Conservation (phyloP, 768 basidiomycete species). For the Xerocomellus chrysenteron region DNA sequence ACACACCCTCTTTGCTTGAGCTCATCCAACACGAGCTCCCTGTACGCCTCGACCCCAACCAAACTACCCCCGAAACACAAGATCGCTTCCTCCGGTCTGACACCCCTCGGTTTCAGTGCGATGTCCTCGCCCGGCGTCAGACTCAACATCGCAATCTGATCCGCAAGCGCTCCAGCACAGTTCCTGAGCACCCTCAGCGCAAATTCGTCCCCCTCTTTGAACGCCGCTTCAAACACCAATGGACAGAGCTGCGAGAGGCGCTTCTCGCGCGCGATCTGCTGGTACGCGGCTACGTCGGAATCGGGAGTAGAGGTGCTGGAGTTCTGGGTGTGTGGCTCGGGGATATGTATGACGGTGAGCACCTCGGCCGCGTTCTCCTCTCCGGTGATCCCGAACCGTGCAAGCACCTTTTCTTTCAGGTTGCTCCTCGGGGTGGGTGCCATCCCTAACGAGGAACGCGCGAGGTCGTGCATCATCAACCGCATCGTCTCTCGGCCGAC, state of each 20-base stretch:
- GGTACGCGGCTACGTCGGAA: conserved; percentile 22
- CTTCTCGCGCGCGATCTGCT: conserved; percentile 56
- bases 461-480: conserved; percentile 58
- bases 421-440: conserved; percentile 16
- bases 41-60: conserved; percentile 60
- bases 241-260: conserved; percentile 73
- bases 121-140: conserved; percentile 38
- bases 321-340: conserved; percentile 45
- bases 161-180: conserved; percentile 54
- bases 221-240: conserved; percentile 75
- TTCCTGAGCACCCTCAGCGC: conserved; percentile 57
- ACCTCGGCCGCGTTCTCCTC: conserved; percentile 55
- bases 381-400: conserved; percentile 52
- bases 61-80: conserved; percentile 82
- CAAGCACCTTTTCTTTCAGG: conserved; percentile 50
- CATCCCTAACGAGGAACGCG: conserved; percentile 43
- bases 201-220: conserved; percentile 63
- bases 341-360: conserved; percentile 59
- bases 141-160: conserved; percentile 53
- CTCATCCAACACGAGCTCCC: conserved; percentile 52
- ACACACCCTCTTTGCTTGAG: conserved; percentile 57
- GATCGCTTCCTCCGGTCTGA: conserved; percentile 56
- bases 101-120: conserved; percentile 32
- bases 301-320: neutral
- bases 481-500: conserved; percentile 77